Evolutionary conservation across 179 eudicot genomes (phyloP).

Genomic region (Beta corolliflora): DNA sequence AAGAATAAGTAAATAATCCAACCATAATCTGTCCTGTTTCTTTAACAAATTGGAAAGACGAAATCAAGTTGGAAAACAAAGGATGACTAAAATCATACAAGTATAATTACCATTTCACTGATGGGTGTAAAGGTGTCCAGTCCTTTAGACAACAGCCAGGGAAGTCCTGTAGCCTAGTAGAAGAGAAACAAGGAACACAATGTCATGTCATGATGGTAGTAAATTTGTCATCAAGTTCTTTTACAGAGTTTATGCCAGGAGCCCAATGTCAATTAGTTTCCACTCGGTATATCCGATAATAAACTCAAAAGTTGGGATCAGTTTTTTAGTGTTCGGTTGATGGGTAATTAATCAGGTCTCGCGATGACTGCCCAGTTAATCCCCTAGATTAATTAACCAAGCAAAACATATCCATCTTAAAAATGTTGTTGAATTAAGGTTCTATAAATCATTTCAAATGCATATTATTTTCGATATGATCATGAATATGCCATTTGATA

Average conservation of each 20-base stretch:
- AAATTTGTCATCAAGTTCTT: not conserved
- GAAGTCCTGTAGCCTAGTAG: constrained; percentile 90
- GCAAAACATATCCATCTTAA: too few species aligned
- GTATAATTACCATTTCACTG: constrained; percentile 64
- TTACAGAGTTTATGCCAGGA: not conserved
- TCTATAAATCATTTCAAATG: too few species aligned
- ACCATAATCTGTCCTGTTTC: not conserved
- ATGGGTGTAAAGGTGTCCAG: constrained; percentile 99
- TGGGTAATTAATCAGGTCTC: too few species aligned
- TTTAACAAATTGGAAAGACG: not conserved
- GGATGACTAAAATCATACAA: not conserved
- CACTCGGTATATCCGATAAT: too few species aligned
- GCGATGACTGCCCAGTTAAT: too few species aligned
- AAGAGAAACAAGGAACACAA: not conserved
- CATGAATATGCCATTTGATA: too few species aligned
- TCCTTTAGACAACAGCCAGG: constrained; percentile 93
- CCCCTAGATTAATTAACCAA: too few species aligned
- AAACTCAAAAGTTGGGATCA: too few species aligned
- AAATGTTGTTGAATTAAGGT: too few species aligned
- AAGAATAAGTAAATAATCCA: not conserved
- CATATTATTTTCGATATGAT: too few species aligned
- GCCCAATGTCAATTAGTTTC: not conserved
- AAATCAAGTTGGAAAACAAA: not conserved
- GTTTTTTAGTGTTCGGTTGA: too few species aligned
- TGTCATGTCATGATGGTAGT: not conserved